Conservation (phyloP, 2,329 filamentous ascomycete species). For the Colletotrichum higginsianum region DNA sequence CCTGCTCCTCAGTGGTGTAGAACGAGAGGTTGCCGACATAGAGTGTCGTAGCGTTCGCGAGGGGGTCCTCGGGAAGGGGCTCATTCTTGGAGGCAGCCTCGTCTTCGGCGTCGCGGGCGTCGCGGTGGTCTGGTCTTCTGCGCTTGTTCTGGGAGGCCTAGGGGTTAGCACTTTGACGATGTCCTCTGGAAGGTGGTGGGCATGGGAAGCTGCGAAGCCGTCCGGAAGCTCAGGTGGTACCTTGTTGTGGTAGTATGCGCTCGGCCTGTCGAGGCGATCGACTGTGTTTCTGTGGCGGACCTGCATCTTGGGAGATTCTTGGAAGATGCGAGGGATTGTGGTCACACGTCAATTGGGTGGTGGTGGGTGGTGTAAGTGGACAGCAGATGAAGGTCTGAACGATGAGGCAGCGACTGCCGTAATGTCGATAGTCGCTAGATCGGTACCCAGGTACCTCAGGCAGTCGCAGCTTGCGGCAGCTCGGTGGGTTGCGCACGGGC, state of each 20-base stretch:
- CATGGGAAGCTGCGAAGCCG: conserved; percentile 15
- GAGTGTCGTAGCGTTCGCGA: conserved; percentile 91
- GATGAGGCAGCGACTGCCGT: neutral
- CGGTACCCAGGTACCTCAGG: conserved; percentile 20
- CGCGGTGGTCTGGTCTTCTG: conserved; percentile 70
- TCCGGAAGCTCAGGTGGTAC: conserved; percentile 65
- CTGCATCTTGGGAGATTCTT: conserved; percentile 56
- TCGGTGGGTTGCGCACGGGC: neutral
- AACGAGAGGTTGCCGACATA: conserved; percentile 99
- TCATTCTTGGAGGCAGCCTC: conserved; percentile 64
- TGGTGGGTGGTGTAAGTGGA: conserved; percentile 16
- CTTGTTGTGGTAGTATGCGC: conserved; percentile 90
- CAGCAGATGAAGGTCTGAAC: neutral
- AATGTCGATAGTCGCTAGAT: neutral
- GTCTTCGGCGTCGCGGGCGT: conserved; percentile 62
- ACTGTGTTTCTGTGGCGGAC: conserved; percentile 77
- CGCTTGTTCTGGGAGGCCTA: conserved; percentile 75
- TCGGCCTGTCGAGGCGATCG: conserved; percentile 92
- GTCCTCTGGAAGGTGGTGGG: conserved; percentile 3
- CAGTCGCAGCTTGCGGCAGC: neutral
- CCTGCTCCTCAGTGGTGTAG: conserved; percentile 99
- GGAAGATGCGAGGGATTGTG: conserved; percentile 23
- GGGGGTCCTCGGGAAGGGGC: conserved; percentile 75
- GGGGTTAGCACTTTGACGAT: conserved; percentile 1
- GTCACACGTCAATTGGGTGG: conserved; percentile 17